A percentile compares a stretch with the other conserved stretches of the same genome.
These are phyloP conservation scores for Talaromyces sp. DNA, from an alignment of 2,329 filamentous ascomycete species.

Conservation along the genomic window DNA sequence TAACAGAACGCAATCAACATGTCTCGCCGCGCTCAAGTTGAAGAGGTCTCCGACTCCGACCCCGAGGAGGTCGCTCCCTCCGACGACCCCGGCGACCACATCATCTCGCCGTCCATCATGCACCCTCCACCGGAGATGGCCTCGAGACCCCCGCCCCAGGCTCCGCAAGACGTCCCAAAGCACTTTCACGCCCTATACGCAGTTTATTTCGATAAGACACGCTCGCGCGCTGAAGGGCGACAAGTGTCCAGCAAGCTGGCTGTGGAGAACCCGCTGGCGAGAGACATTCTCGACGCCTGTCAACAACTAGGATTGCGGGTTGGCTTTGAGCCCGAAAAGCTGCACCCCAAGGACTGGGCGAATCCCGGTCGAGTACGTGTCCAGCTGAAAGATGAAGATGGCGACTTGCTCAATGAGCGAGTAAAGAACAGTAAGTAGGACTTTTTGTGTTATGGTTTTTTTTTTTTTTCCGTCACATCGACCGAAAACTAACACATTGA, in stretches of 20 bases:
- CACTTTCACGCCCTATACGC: slow-evolving; percentile 89
- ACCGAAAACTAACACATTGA: not conserved
- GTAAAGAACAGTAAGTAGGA: slow-evolving; percentile 59
- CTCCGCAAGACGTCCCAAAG: slow-evolving; percentile 57
- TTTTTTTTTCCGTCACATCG: too few species aligned
- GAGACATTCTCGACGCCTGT: slow-evolving; percentile 85
- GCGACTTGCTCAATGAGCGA: slow-evolving; percentile 44
- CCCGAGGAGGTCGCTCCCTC: slow-evolving; percentile 80
- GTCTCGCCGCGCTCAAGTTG: slow-evolving; percentile 76
- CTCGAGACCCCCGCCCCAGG: slow-evolving; percentile 35
- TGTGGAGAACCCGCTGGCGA: slow-evolving; percentile 78
- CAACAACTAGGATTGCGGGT: slow-evolving; percentile 56
- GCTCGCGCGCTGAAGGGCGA: slow-evolving; percentile 67
- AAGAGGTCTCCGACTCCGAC: slow-evolving; percentile 90
- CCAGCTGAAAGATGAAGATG: slow-evolving; percentile 57
- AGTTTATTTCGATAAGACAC: slow-evolving; percentile 79
- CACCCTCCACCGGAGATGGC: slow-evolving; percentile 20
- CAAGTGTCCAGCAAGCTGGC: slow-evolving; percentile 70
- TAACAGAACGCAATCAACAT: slow-evolving; percentile 42
- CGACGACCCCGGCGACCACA: slow-evolving; percentile 41
- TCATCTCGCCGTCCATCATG: slow-evolving; percentile 34
- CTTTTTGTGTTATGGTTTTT: not conserved
- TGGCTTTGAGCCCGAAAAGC: slow-evolving; percentile 88
- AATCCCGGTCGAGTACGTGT: slow-evolving; percentile 90
- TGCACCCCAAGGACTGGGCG: slow-evolving; percentile 94